Evolutionary conservation across 352 stramenopile species (phyloP).

Genomic region (Lagenidium giganteum): DNA sequence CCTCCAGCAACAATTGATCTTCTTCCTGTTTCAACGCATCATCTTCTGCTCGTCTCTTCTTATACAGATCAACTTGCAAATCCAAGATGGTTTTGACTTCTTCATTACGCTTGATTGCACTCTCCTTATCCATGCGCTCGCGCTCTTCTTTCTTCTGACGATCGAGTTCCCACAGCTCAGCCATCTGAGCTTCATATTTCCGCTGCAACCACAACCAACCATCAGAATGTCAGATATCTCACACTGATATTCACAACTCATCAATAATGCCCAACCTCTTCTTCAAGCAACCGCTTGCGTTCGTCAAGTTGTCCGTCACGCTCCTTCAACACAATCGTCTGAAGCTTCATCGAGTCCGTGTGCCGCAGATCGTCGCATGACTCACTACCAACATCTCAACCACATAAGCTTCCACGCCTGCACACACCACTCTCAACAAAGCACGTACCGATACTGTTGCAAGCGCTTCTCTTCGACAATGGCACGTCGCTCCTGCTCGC

Average conservation of each 20-base stretch:
- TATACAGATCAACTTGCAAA: conserved; percentile 60
- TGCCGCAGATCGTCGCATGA: conserved; percentile 60
- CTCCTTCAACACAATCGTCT: conserved; percentile 50
- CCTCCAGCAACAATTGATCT: conserved; percentile 44
- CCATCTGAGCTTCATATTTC: conserved; percentile 47
- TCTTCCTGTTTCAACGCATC: conserved; percentile 37
- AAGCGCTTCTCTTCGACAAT: conserved; percentile 72
- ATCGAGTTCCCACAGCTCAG: conserved; percentile 67
- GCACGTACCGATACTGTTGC: conserved; percentile 63
- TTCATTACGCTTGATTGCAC: conserved; percentile 39
- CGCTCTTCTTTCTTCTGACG: conserved; percentile 71
- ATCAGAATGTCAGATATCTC: no score
- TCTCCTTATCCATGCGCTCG: conserved; percentile 48
- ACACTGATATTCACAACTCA: no score
- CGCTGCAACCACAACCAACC: conserved; percentile 12
- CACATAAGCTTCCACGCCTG: no score
- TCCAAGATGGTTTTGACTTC: conserved; percentile 75
- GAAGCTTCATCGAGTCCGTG: conserved; percentile 60
- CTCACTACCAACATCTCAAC: conserved; percentile 35
- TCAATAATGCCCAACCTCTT: conserved; percentile 38
- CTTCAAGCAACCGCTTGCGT: conserved; percentile 27
- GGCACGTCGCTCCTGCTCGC: conserved; percentile 47
- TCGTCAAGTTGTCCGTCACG: conserved; percentile 61
- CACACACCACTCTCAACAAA: conserved; percentile 2
- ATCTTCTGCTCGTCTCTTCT: conserved; percentile 33